These are phyloP conservation scores for Babesia sp. DNA, from an alignment of 169 alveolate genomes.

Conservation along the genomic window DNA sequence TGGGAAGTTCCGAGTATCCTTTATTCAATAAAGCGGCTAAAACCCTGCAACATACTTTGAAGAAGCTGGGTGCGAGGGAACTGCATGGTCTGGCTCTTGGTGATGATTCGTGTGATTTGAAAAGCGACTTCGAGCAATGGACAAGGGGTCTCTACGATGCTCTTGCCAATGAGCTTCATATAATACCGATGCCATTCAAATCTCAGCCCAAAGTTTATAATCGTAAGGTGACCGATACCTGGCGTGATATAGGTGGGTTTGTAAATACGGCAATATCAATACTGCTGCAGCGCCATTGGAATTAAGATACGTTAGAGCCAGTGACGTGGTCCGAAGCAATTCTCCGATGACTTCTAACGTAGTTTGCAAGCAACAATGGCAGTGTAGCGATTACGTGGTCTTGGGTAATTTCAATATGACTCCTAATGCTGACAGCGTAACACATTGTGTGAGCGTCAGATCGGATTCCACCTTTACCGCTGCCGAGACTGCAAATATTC, in stretches of 20 bases:
- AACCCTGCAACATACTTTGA: slow-evolving; percentile 50
- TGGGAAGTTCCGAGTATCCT: slow-evolving; percentile 74
- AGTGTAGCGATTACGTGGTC: slow-evolving; percentile 31
- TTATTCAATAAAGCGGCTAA: slow-evolving; percentile 75
- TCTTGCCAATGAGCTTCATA: slow-evolving; percentile 24
- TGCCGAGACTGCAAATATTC: slow-evolving; percentile 74
- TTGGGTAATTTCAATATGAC: slow-evolving; percentile 39
- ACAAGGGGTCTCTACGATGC: slow-evolving; percentile 33
- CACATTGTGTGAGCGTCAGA: slow-evolving; percentile 41
- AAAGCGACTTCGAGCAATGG: slow-evolving; percentile 78
- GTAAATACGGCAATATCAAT: neutral
- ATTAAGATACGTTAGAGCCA: slow-evolving; percentile 15
- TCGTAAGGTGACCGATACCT: slow-evolving; percentile 27
- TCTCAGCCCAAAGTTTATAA: neutral
- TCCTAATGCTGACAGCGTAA: slow-evolving; percentile 58
- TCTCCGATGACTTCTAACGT: slow-evolving; percentile 6
- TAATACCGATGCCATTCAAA: neutral
- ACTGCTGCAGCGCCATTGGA: slow-evolving; percentile 27
- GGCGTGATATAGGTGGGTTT: slow-evolving; percentile 53
- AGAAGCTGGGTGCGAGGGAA: slow-evolving; percentile 60
- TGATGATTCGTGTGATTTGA: slow-evolving; percentile 72
- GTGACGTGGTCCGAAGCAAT: neutral
- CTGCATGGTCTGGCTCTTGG: slow-evolving; percentile 63
- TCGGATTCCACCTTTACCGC: slow-evolving; percentile 47
- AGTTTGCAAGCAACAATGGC: slow-evolving; percentile 48